Percentiles rank a stretch among this genome's conserved stretches.
phyloP scores from a whole-genome alignment of 208 protist species.

The Wallacemonas sp. region DNA sequence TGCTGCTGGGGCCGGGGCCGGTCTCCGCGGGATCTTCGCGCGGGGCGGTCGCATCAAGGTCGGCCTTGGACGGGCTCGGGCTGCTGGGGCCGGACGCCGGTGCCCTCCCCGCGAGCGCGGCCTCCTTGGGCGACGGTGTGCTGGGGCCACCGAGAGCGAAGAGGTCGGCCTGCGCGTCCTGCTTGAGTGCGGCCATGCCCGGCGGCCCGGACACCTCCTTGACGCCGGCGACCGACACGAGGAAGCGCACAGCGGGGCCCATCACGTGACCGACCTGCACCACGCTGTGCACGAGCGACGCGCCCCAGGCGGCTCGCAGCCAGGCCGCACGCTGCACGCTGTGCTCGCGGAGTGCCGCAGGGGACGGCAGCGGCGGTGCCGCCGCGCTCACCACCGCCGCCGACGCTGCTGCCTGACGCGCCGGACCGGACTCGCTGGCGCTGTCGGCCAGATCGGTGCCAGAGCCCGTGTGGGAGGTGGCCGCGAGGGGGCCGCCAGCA shows the following conservation, averaged over 20 bases:
- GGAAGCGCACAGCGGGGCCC: constrained; percentile 44
- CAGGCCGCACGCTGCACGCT: constrained; percentile 33
- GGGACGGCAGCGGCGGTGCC: background rate
- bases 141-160: constrained; percentile 35
- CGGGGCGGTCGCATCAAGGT: too few relatives aligned
- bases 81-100: background rate
- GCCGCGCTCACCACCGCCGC: too few relatives aligned
- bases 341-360: constrained; percentile 20
- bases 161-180: constrained; percentile 56
- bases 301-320: constrained; percentile 49
- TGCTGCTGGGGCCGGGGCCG: too few relatives aligned
- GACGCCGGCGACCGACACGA: constrained; percentile 48
- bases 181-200: constrained; percentile 49
- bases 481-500: background rate
- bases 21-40: too few relatives aligned
- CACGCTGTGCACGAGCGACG: constrained; percentile 55
- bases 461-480: background rate
- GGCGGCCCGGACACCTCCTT: constrained; percentile 37
- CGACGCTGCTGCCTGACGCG: too few relatives aligned
- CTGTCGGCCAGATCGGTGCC: background rate
- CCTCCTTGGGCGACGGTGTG: constrained; percentile 1
- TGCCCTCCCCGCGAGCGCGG: background rate
- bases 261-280: constrained; percentile 52
- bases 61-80: constrained; percentile 4
- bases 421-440: too few relatives aligned